phyloP scores from a whole-genome alignment of 495 filamentous ascomycete species.

The Clavariopsis aquatica region DNA sequence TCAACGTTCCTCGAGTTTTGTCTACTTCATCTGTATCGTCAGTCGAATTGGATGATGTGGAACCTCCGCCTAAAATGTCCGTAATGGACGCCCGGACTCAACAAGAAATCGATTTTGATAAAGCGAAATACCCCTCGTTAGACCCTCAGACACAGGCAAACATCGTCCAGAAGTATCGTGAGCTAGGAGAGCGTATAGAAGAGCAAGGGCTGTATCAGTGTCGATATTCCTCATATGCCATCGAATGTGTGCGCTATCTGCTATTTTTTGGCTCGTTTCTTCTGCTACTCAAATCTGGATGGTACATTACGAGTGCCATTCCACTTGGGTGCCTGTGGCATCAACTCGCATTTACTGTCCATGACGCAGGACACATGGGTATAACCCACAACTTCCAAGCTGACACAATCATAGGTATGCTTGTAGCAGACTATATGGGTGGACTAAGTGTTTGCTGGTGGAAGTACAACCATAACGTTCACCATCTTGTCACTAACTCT shows the following conservation, averaged over 20 bases:
- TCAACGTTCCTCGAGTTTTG: slow-evolving; percentile 26
- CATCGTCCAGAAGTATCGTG: slow-evolving; percentile 79
- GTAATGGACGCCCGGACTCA: slow-evolving; percentile 74
- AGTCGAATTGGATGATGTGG: slow-evolving; percentile 47
- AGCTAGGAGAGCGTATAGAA: slow-evolving; percentile 67
- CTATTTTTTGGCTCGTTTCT: slow-evolving; percentile 66
- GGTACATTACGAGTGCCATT: slow-evolving; percentile 73
- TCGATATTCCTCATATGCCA: slow-evolving; percentile 78
- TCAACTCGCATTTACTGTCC: slow-evolving; percentile 90
- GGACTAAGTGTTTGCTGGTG: slow-evolving; percentile 95
- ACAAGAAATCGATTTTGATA: slow-evolving; percentile 73
- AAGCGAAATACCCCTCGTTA: slow-evolving; percentile 77
- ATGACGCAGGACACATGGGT: slow-evolving; percentile 97
- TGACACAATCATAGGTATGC: slow-evolving; percentile 83
- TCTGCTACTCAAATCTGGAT: slow-evolving; percentile 65
- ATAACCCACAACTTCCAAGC: slow-evolving; percentile 86
- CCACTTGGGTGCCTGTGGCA: slow-evolving; percentile 91
- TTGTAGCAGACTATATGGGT: slow-evolving; percentile 87
- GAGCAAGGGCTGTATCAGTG: slow-evolving; percentile 80
- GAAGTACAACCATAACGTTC: slow-evolving; percentile 97
- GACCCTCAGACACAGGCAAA: slow-evolving; percentile 72
- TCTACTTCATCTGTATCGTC: slow-evolving; percentile 51
- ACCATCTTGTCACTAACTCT: slow-evolving; percentile 95
- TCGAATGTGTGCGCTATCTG: slow-evolving; percentile 74
- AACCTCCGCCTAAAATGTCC: slow-evolving; percentile 54